Evolutionary conservation across 805 yeast genomes (phyloP), one percentile per base, ranked within the genome.

Genomic region (Starmerella ratchasimensis): DNA sequence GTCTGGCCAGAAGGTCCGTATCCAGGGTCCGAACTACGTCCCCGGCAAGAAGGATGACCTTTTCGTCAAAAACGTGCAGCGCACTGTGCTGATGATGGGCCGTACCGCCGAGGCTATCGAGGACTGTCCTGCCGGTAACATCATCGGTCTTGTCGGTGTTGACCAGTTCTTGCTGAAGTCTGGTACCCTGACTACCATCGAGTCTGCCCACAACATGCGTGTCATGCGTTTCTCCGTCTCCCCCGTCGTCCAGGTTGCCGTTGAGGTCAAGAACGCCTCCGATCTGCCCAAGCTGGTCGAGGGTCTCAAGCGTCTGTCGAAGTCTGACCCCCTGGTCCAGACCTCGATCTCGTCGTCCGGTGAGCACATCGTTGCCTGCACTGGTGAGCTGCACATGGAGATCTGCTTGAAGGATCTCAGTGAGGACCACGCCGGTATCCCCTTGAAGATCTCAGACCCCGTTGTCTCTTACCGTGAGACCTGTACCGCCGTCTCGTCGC

Each of bases 51-150:
- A 90, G 79, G 94, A 83, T 44, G 98, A 88, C 63, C 74, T 88
- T 60, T 90, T 88, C 84, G 53, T 88, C 64, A 88, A 88, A 80
- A 80, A 95, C 58, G 72, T 88, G 62, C 98, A 88, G 76, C 88
- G 98, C 78, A 90, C 94, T 59, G 98, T 88, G 60, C 75, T 88
- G 64, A 88, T 88, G 98, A 88, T 88, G 98, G 98, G 98, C 67
- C 82, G 96, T 73, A 68, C 72, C 67, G 93, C 82, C 61, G 98
- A 88, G 76, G 83, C 88, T 64, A 88, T 88, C 61, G 97, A 88
- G 61, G 97, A 88, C 74, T 81, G 93, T 73, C 97, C 98, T 66
- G 96, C 97, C 59, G 98, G 98, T 82, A 88, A 88, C 94, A 88
- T 88, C 79, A 76, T 86, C 64, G 98, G 97, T 84, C 74, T 88